Evolutionary conservation across 352 stramenopile species (phyloP).

Genomic region (Phytophthora meadii): DNA sequence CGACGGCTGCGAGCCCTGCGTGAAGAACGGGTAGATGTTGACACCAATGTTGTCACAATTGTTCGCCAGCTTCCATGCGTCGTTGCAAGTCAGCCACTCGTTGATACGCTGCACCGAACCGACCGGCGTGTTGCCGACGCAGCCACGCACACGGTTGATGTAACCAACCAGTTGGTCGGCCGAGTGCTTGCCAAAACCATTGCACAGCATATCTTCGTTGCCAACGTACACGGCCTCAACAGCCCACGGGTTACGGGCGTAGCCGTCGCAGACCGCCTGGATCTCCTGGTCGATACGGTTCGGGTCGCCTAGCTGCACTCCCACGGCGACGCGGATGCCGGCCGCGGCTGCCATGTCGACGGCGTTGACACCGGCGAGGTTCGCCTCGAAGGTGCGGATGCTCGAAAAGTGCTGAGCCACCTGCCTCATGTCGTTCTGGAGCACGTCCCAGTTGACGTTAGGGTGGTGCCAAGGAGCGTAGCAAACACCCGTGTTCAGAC

Average conservation of each 20-base stretch:
- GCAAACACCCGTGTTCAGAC: constrained; percentile 44
- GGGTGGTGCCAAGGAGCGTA: constrained; percentile 68
- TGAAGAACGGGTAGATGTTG: constrained; percentile 62
- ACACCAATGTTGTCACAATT: constrained; percentile 36
- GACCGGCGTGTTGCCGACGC: constrained; percentile 56
- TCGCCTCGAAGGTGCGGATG: constrained; percentile 71
- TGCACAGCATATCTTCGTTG: constrained; percentile 73
- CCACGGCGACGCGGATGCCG: constrained; percentile 59
- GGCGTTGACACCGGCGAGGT: constrained; percentile 52
- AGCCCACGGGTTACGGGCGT: constrained; percentile 30
- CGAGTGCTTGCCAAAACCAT: constrained; percentile 43
- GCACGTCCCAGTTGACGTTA: constrained; percentile 36
- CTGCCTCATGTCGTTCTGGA: constrained; percentile 45
- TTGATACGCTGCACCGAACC: constrained; percentile 76
- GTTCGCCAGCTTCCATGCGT: constrained; percentile 40
- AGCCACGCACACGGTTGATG: constrained; percentile 54
- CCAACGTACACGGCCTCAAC: constrained; percentile 75
- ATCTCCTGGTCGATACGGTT: constrained; percentile 54
- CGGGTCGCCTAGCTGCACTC: constrained; percentile 60
- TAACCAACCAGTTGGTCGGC: constrained; percentile 46
- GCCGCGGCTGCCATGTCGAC: constrained; percentile 47
- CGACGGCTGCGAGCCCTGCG: constrained; percentile 31
- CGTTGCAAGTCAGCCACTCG: constrained; percentile 51
- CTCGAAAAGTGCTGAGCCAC: constrained; percentile 53
- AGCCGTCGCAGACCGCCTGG: constrained; percentile 56